These are phyloP conservation scores for Cyberlindnera misumaiensis DNA, from an alignment of 805 yeast species.

Conservation along the genomic window DNA sequence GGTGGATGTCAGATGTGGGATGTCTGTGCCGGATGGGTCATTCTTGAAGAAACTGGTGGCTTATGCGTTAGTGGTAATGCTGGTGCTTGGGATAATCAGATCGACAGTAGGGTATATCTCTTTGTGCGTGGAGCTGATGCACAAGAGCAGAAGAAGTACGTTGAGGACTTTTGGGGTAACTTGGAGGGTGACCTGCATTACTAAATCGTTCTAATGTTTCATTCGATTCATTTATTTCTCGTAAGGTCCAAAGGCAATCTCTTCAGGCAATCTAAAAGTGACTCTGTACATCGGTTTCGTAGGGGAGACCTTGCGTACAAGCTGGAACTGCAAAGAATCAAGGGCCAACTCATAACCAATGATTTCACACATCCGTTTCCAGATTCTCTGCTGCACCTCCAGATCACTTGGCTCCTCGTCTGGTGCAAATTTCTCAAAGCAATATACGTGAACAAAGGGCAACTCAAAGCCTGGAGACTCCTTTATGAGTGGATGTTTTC, in stretches of 20 bases:
- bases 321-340: constrained; percentile 54
- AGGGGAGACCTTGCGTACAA: constrained; percentile 93
- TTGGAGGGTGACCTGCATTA: constrained; percentile 40
- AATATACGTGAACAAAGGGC: constrained; percentile 82
- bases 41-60: constrained; percentile 55
- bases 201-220: constrained; percentile 3
- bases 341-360: constrained; percentile 39
- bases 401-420: constrained; percentile 65
- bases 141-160: constrained; percentile 36
- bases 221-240: neutral
- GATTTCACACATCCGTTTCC: constrained; percentile 40
- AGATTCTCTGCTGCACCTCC: constrained; percentile 63
- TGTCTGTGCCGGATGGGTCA: constrained; percentile 63
- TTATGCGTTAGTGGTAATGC: constrained; percentile 46
- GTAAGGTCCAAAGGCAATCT: constrained; percentile 45
- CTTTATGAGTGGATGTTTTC: constrained; percentile 32
- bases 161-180: constrained; percentile 44
- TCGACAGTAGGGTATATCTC: constrained; percentile 47
- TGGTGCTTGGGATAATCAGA: constrained; percentile 39
- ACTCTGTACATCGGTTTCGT: constrained; percentile 95
- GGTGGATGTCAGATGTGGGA: constrained; percentile 70
- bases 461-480: constrained; percentile 42
- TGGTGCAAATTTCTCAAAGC: constrained; percentile 84
- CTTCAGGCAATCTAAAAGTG: constrained; percentile 63
- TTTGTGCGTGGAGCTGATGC: constrained; percentile 47